Evolutionary conservation across 306 rosid genomes (phyloP).

Genomic region (Corylus heterophylla): DNA sequence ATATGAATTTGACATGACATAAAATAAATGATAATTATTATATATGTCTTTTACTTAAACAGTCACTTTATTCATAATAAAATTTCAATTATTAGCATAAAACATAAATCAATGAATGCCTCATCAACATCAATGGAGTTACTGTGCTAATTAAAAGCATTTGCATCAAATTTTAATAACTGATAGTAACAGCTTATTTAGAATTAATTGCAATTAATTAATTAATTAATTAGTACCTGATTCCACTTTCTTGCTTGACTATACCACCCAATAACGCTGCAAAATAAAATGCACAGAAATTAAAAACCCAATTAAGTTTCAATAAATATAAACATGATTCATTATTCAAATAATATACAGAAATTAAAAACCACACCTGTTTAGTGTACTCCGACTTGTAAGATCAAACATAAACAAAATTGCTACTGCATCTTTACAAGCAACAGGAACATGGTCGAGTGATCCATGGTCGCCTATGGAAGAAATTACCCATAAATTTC

Average conservation of each 20-base stretch:
- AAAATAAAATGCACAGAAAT: slow-evolving; percentile 20
- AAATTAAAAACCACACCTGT: slow-evolving; percentile 42
- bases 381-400: slow-evolving; percentile 82
- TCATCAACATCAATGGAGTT: slow-evolving; percentile 5
- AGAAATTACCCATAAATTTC: neutral
- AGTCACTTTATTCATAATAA: neutral
- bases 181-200: slow-evolving; percentile 16
- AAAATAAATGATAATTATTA: too few species aligned
- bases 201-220: neutral
- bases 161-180: slow-evolving; percentile 27
- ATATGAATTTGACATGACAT: neutral
- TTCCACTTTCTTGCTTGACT: slow-evolving; percentile 92
- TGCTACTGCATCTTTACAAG: slow-evolving; percentile 97
- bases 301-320: neutral
- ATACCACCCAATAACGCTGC: slow-evolving; percentile 89
- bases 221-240: slow-evolving; percentile 52
- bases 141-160: neutral
- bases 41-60: neutral
- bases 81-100: neutral
- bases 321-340: neutral
- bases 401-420: slow-evolving; percentile 95
- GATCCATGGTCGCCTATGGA: slow-evolving; percentile 64
- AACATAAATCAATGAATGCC: slow-evolving; percentile 8
- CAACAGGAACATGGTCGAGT: slow-evolving; percentile 73
- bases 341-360: neutral